Evolutionary conservation across 495 filamentous ascomycete genomes (phyloP).

Genomic region (Neurospora sp.): DNA sequence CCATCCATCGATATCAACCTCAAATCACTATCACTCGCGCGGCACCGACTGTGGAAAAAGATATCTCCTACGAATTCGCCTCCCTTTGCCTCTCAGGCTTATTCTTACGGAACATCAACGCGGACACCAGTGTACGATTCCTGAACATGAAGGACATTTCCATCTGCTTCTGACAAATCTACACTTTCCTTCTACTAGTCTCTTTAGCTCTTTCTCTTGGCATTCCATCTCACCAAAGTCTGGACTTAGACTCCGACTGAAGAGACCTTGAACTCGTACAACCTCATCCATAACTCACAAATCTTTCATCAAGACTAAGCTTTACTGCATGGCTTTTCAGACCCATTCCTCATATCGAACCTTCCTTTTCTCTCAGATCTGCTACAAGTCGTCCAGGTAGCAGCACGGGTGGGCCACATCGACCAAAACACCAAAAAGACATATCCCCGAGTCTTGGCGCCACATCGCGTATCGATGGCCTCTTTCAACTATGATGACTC

Average conservation of each 20-base stretch:
- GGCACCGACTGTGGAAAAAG: background rate
- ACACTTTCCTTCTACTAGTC: background rate
- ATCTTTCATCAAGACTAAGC: background rate
- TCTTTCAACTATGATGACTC: conserved; percentile 12
- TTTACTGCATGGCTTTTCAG: background rate
- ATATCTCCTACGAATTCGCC: background rate
- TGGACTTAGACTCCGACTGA: background rate
- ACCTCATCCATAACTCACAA: background rate
- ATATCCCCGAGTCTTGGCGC: background rate
- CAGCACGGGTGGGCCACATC: background rate
- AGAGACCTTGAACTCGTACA: background rate
- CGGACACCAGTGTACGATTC: background rate
- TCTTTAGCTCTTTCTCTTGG: background rate
- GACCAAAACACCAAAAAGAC: background rate
- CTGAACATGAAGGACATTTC: background rate
- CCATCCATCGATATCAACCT: background rate
- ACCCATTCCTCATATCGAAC: background rate
- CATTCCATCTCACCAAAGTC: background rate
- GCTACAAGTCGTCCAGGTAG: background rate
- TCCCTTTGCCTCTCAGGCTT: background rate
- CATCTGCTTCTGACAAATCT: background rate
- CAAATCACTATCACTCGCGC: background rate
- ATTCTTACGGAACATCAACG: background rate
- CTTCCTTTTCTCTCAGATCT: background rate
- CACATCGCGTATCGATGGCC: conserved; percentile 6